Evolutionary conservation across 2,329 filamentous ascomycete genomes (phyloP), one percentile per base, ranked within the genome.

Genomic region (Alternaria panax): DNA sequence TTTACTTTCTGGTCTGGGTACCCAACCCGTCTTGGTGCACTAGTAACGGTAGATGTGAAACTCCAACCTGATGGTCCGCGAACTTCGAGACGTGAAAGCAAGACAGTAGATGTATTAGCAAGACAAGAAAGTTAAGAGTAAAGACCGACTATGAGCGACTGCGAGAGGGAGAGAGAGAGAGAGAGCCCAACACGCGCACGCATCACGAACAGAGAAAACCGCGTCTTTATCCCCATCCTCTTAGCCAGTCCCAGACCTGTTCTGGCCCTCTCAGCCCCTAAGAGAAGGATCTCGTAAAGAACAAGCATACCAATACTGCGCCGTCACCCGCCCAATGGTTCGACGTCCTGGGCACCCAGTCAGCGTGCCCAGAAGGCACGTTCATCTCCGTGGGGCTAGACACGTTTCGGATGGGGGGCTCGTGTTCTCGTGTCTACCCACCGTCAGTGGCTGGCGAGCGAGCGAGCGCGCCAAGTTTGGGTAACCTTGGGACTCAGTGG

Each of bases 371-470:
- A 51, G 48, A 51, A 28, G 32, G 22, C 6, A 14, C n/a, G 22
- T 22, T 28, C 48, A 51, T 51, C 32, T 38, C 48, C 48, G 32
- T 36, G 34, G 48, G 48, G 32, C 48, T 51, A 51, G 48, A 40
- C 48, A 34, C 40, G 48, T 51, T 51, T 51, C 48, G 48, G 48
- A 51, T 51, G 47, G 20, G 47, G 46, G 32, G 47, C 47, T 51
- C 47, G 47, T 51, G 47, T 51, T 51, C 32, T 51, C 30, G 47
- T 47, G 45, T 47, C 45, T 34, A 47, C 30, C 30, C 12, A n/a
- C n/a, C 16, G 30, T 34, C 12, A 12, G 34, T 24, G 45, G 47
- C 47, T 34, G 47, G 12, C 30, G 38, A 20, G 30, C 30, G 30
- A 11, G 30, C n/a, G 30, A 34, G 5, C 30, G 30, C 14, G 30